Conservation (phyloP, 1,139 yeast species). For the Debaryomycetaceae sp. region DNA sequence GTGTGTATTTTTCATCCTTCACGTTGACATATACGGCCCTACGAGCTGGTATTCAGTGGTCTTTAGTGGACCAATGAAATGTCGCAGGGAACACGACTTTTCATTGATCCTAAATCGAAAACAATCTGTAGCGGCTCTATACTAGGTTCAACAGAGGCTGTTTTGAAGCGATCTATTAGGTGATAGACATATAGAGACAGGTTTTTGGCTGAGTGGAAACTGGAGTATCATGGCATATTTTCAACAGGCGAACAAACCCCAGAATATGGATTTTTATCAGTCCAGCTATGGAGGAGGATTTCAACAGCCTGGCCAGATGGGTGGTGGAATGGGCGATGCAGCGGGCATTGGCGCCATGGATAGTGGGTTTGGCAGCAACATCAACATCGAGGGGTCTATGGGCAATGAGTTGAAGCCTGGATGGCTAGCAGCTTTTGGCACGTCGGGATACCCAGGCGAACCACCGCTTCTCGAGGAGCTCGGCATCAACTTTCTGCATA, state of each 20-base stretch:
- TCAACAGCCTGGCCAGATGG: slow-evolving; percentile 14
- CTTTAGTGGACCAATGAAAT: neutral
- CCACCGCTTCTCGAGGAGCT: slow-evolving; percentile 89
- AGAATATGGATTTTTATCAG: slow-evolving; percentile 46
- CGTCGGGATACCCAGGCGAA: slow-evolving; percentile 91
- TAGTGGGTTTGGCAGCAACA: slow-evolving; percentile 31
- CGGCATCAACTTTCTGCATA: slow-evolving; percentile 89
- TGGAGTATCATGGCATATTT: slow-evolving; percentile 33
- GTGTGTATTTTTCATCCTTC: too few species aligned
- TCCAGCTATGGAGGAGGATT: slow-evolving; percentile 30
- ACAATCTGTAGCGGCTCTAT: neutral
- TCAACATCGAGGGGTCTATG: slow-evolving; percentile 47
- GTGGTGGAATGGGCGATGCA: slow-evolving; percentile 8
- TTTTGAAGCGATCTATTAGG: neutral
- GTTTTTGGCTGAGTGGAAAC: neutral
- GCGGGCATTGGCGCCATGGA: slow-evolving; percentile 39
- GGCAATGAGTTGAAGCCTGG: slow-evolving; percentile 70
- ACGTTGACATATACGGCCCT: too few species aligned
- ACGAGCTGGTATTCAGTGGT: too few species aligned
- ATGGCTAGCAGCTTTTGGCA: slow-evolving; percentile 85
- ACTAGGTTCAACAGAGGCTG: neutral
- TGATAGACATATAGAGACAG: neutral
- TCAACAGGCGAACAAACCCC: slow-evolving; percentile 33
- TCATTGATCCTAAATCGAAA: neutral
- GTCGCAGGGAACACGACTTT: neutral